Evolutionary conservation across 495 filamentous ascomycete species (phyloP), one percentile per base, ranked within the genome.

Genomic region (Penicillium angulare): DNA sequence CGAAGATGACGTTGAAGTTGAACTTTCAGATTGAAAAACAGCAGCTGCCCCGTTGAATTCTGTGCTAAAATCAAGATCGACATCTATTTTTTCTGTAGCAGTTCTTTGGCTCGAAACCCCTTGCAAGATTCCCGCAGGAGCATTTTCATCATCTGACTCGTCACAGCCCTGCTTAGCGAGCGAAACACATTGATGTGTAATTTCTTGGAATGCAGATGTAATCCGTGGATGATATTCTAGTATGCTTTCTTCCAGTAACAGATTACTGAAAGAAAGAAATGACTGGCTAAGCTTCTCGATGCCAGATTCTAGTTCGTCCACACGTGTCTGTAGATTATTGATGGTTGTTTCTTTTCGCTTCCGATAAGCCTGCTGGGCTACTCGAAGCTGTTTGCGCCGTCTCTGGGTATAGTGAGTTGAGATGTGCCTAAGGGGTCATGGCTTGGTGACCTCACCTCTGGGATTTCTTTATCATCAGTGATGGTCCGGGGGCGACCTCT

Each of bases 301-400:
- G 12, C 80, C 79, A 9, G 72, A 71, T 52, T 86, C 81, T 15
- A 95, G 74, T 34, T 81, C 78, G 43, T 83, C 68, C 13, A 91
- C 87, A 43, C 82, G 77, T 29, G 76, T 76, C 57, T 89, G 86
- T 13, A 95, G 73, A 13, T 83, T 84, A 24, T 76, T 77, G 49
- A 95, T 92, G 0, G 89, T 89, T 33, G 78, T 88, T 59, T 95
- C 90, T 65, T 95, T 95, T n/a, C 89, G 82, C 57, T 86, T 79
- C 15, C 90, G 83, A 65, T 95, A 95, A 5, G 89, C 89, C 48
- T 90, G 79, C 57, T 95, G 90, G 8, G 90, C 90, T 47, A 93
- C 79, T 31, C 90, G 84, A 47, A 95, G 91, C 68, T 95, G 90
- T 16, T 86, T 92, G 53, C 90, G 81, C 44, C 90, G 85, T 60